phyloP scores from a whole-genome alignment of 306 rosid genomes.

The Cicer yamashitae region DNA sequence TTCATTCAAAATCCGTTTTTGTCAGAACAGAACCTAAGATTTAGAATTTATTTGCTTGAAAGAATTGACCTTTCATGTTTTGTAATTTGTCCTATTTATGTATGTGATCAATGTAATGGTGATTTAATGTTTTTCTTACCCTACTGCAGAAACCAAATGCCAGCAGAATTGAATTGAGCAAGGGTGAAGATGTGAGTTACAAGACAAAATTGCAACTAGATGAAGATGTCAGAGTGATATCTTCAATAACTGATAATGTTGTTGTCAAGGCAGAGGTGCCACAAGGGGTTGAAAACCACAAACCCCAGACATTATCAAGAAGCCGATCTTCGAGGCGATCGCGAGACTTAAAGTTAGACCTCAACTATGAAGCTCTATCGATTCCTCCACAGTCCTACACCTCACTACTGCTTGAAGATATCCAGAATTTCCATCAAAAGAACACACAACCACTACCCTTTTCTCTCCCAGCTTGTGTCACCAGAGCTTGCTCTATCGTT shows the following conservation, averaged over 20 bases:
- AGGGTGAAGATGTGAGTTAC: constrained; percentile 44
- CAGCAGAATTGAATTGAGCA: constrained; percentile 45
- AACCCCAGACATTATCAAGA: constrained; percentile 67
- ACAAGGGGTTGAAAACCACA: constrained; percentile 50
- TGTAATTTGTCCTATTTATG: constrained; percentile 18
- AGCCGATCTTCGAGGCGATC: constrained; percentile 82
- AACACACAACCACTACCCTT: constrained; percentile 53
- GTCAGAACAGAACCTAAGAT: neutral
- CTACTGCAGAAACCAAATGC: constrained; percentile 65
- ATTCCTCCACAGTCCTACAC: constrained; percentile 74
- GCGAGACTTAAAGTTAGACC: constrained; percentile 79
- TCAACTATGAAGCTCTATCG: constrained; percentile 59
- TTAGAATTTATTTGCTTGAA: neutral
- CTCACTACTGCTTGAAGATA: constrained; percentile 77
- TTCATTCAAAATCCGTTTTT: neutral
- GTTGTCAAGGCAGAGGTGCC: constrained; percentile 49
- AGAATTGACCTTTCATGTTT: constrained; percentile 12
- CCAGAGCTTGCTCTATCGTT: constrained; percentile 88
- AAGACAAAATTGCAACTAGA: constrained; percentile 43
- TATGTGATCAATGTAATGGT: neutral
- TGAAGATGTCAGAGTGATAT: constrained; percentile 48
- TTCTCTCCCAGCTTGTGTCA: constrained; percentile 80
- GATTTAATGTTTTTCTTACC: constrained; percentile 9
- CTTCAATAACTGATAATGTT: constrained; percentile 44
- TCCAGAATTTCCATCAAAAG: constrained; percentile 92